Evolutionary conservation across 495 filamentous ascomycete genomes (phyloP).

Genomic region (Aspergillus egyptiacus): DNA sequence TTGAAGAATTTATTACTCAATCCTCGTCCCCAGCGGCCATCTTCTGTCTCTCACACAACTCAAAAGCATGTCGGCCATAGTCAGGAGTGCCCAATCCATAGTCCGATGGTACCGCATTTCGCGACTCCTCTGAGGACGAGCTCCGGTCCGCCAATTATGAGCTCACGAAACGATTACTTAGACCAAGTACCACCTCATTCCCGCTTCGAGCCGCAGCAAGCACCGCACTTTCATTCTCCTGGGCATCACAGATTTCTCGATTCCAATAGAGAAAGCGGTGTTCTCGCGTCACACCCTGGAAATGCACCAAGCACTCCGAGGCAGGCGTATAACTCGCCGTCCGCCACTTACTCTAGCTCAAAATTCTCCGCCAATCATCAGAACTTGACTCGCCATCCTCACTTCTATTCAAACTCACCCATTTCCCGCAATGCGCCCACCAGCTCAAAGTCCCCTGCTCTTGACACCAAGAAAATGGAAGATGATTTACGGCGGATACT

Average conservation of each 20-base stretch:
- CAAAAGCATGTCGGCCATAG: conserved; percentile 12
- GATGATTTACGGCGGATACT: conserved; percentile 50
- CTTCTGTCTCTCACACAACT: conserved; percentile 22
- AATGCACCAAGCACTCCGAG: conserved; percentile 7
- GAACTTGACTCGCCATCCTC: conserved; percentile 19
- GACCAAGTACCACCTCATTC: conserved; percentile 1
- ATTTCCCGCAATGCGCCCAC: conserved; percentile 21
- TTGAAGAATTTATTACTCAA: conserved; percentile 46
- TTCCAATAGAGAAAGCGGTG: conserved; percentile 25
- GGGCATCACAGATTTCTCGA: conserved; percentile 20
- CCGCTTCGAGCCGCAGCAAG: conserved; percentile 14
- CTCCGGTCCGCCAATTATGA: conserved; percentile 31
- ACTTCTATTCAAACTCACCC: conserved; percentile 20
- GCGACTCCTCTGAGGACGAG: conserved; percentile 33
- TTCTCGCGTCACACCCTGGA: conserved; percentile 16
- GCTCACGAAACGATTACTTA: conserved; percentile 15
- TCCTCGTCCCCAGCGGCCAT: conserved; percentile 37
- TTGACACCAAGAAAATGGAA: conserved; percentile 46
- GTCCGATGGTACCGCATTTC: conserved; percentile 28
- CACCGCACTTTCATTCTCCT: conserved; percentile 11
- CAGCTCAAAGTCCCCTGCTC: conserved; percentile 21
- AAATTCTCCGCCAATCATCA: conserved; percentile 9
- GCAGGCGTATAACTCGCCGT: conserved; percentile 10
- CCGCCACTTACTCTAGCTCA: conserved; percentile 7
- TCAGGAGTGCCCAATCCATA: conserved; percentile 13